Evolutionary conservation across 805 yeast genomes (phyloP).

Genomic region (Candida orba): DNA sequence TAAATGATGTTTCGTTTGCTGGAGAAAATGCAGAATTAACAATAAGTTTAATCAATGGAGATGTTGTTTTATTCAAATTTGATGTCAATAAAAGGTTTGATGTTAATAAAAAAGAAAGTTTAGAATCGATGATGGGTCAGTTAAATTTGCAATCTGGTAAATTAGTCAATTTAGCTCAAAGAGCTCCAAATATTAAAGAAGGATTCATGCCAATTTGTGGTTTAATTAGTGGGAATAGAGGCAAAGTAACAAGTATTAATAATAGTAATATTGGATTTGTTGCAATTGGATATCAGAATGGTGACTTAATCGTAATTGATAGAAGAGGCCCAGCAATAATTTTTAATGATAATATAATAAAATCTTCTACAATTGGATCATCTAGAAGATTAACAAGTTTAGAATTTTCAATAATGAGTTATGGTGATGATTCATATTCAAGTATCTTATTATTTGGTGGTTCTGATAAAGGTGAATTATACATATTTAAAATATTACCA

Average conservation of each 20-base stretch:
- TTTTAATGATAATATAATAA: constrained; percentile 30
- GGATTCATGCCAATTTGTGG: constrained; percentile 51
- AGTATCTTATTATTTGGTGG: constrained; percentile 73
- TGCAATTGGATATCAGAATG: constrained; percentile 69
- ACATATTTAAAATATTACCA: constrained; percentile 61
- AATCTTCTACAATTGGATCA: constrained; percentile 18
- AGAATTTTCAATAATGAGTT: constrained; percentile 68
- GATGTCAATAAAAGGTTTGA: constrained; percentile 60
- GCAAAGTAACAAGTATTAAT: constrained; percentile 51
- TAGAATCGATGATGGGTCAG: constrained; percentile 25
- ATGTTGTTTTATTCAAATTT: constrained; percentile 68
- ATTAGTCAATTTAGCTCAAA: constrained; percentile 42
- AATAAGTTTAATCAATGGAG: constrained; percentile 61
- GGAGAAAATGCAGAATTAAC: constrained; percentile 72
- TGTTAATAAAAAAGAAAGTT: constrained; percentile 31
- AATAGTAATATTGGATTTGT: constrained; percentile 79
- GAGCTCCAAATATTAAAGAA: constrained; percentile 47
- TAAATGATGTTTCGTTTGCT: constrained; percentile 63
- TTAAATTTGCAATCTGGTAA: constrained; percentile 22
- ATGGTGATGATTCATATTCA: constrained; percentile 60
- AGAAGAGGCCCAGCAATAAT: constrained; percentile 73
- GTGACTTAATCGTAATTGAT: constrained; percentile 71
- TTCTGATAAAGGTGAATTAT: constrained; percentile 64
- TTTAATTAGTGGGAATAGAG: constrained; percentile 37
- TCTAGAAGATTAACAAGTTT: constrained; percentile 43